phyloP scores from a whole-genome alignment of 2,329 filamentous ascomycete genomes.

The Exophiala sp. region DNA sequence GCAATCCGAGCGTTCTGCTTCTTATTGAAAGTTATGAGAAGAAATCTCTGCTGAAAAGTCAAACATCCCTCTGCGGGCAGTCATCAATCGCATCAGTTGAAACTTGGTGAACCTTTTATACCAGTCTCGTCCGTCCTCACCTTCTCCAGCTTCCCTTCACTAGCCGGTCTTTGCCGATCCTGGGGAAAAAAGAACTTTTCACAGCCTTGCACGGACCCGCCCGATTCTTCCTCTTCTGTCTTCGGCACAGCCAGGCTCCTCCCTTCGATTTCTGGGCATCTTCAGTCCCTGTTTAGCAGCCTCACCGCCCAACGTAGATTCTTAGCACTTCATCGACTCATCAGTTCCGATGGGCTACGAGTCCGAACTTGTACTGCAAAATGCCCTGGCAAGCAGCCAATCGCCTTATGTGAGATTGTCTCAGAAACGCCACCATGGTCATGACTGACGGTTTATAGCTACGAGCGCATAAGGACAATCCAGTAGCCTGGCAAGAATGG shows the following conservation, averaged over 20 bases:
- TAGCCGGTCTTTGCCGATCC: conserved; percentile 18
- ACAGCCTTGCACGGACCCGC: conserved; percentile 20
- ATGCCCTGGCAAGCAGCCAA: conserved; percentile 38
- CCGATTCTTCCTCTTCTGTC: background rate
- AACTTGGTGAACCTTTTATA: background rate
- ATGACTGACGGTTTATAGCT: conserved; percentile 43
- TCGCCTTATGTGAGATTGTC: conserved; percentile 58
- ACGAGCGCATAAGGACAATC: conserved; percentile 68
- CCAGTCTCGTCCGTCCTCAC: background rate
- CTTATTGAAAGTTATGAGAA: background rate
- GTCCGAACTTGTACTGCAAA: conserved; percentile 18
- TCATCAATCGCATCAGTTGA: conserved; percentile 3
- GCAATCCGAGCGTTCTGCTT: conserved; percentile 7
- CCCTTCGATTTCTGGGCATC: conserved; percentile 1
- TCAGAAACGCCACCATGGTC: background rate
- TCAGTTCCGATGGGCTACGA: conserved; percentile 16
- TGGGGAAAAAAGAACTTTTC: conserved; percentile 15
- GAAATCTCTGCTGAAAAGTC: conserved; percentile 12
- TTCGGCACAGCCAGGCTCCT: too few relatives aligned
- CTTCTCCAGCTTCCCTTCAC: background rate
- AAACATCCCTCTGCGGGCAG: conserved; percentile 1
- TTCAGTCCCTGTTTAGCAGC: background rate
- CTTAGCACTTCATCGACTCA: background rate
- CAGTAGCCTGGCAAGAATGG: conserved; percentile 88
- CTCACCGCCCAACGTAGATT: background rate